Conservation (phyloP, 371 early-diverging fungal species). For the Apophysomyces trapeziformis region DNA sequence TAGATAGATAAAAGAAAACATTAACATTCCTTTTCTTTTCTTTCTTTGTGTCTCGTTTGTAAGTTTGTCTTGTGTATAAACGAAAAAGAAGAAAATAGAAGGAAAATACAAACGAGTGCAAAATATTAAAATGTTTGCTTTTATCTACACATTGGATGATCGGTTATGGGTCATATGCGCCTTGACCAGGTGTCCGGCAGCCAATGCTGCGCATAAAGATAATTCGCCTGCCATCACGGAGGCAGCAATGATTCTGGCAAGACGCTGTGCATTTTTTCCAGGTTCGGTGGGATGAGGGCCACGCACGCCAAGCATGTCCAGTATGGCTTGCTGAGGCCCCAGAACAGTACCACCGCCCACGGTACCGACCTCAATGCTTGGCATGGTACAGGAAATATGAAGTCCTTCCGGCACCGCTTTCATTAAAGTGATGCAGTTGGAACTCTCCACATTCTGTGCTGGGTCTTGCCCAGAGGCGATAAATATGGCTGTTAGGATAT, state of each 20-base stretch:
- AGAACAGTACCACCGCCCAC: slow-evolving; percentile 95
- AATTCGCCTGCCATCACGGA: slow-evolving; percentile 98
- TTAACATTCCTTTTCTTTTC: neutral
- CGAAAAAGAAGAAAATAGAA: neutral
- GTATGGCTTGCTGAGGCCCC: slow-evolving; percentile 86
- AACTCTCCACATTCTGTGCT: slow-evolving; percentile 95
- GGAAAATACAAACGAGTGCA: neutral
- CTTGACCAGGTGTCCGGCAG: slow-evolving; percentile 86
- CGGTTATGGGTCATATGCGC: slow-evolving; percentile 85
- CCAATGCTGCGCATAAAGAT: slow-evolving; percentile 84
- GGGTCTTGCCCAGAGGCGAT: slow-evolving; percentile 97
- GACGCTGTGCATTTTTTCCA: slow-evolving; percentile 85
- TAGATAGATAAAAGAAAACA: neutral
- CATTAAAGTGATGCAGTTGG: slow-evolving; percentile 96
- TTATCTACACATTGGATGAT: slow-evolving; percentile 9
- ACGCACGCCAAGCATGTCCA: slow-evolving; percentile 89
- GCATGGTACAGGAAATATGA: slow-evolving; percentile 93
- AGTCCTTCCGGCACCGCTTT: slow-evolving; percentile 82
- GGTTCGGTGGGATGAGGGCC: slow-evolving; percentile 86
- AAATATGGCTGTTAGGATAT: slow-evolving; percentile 94
- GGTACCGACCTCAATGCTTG: slow-evolving; percentile 95
- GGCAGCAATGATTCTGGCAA: slow-evolving; percentile 91
- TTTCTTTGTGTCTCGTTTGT: neutral
- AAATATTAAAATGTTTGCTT: neutral
- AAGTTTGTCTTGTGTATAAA: neutral